phyloP scores from a whole-genome alignment of 768 basidiomycete genomes.

The Trametopsis cervina region DNA sequence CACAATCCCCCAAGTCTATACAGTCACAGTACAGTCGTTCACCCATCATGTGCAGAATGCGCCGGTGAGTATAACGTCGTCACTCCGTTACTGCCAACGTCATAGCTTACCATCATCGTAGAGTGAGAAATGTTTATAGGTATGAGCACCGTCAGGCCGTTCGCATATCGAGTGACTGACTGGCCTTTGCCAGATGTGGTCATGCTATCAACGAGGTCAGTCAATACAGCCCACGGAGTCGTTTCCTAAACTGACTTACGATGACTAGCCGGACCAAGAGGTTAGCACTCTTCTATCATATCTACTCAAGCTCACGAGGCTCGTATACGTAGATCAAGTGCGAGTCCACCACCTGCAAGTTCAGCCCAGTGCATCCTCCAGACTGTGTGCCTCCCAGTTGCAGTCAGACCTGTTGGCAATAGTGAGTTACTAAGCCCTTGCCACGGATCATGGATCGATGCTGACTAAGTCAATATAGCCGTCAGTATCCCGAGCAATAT shows the following conservation, averaged over 20 bases:
- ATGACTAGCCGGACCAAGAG: too few relatives aligned
- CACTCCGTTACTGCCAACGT: too few relatives aligned
- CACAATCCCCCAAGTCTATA: neutral
- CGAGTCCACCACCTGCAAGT: constrained; percentile 39
- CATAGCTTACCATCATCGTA: neutral
- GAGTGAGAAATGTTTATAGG: constrained; percentile 13
- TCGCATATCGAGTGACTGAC: neutral
- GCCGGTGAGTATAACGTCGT: constrained; percentile 8
- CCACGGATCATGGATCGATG: too few relatives aligned
- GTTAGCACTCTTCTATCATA: too few relatives aligned
- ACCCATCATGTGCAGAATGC: constrained; percentile 14
- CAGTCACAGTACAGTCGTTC: neutral
- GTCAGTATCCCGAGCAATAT: constrained; percentile 44
- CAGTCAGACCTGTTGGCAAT: constrained; percentile 40
- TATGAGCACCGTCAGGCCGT: neutral
- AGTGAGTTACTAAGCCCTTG: constrained; percentile 29
- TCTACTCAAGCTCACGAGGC: too few relatives aligned
- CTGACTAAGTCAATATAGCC: constrained; percentile 16
- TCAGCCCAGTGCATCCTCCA: constrained; percentile 45
- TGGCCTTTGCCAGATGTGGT: constrained; percentile 30
- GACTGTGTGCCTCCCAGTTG: constrained; percentile 37
- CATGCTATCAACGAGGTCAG: constrained; percentile 40
- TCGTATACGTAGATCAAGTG: constrained; percentile 36
- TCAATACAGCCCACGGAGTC: too few relatives aligned
- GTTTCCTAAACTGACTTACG: too few relatives aligned